phyloP scores from a whole-genome alignment of 805 yeast genomes.

The Saturnispora galanensis region DNA sequence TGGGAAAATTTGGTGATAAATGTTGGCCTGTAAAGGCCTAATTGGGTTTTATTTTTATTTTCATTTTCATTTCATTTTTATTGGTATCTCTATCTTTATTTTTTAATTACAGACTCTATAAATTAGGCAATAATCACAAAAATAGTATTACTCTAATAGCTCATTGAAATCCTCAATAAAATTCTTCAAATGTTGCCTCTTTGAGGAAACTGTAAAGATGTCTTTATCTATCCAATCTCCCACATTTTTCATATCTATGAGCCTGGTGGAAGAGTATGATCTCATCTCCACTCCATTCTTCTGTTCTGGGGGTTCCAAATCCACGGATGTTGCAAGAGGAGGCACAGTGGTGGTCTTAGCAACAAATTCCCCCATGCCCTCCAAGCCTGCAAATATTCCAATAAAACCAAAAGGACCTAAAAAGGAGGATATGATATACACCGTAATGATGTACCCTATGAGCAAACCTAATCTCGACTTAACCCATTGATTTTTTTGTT shows the following conservation, averaged over 20 bases:
- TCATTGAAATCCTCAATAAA: conserved; percentile 6
- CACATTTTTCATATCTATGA: conserved; percentile 8
- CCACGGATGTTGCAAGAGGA: neutral
- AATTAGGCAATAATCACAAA: no score
- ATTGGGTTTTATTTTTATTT: no score
- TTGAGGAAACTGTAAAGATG: neutral
- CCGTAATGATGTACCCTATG: conserved; percentile 33
- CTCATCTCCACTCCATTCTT: neutral
- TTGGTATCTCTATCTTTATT: no score
- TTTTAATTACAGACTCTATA: no score
- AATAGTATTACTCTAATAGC: neutral
- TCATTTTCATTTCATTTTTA: no score
- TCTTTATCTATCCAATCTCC: conserved; percentile 9
- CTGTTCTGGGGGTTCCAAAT: neutral
- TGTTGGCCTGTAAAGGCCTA: conserved; percentile 2
- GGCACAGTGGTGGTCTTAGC: conserved; percentile 2
- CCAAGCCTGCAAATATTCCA: conserved; percentile 1
- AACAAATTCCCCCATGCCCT: conserved; percentile 3
- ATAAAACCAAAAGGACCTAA: conserved; percentile 7
- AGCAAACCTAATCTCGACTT: conserved; percentile 45
- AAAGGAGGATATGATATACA: conserved; percentile 20
- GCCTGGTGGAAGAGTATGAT: conserved; percentile 8
- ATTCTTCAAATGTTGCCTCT: conserved; percentile 2
- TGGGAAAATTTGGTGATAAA: conserved; percentile 53
- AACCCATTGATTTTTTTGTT: conserved; percentile 23